Evolutionary conservation across 2,329 filamentous ascomycete genomes (phyloP).

Genomic region (Calonectria pteridis): DNA sequence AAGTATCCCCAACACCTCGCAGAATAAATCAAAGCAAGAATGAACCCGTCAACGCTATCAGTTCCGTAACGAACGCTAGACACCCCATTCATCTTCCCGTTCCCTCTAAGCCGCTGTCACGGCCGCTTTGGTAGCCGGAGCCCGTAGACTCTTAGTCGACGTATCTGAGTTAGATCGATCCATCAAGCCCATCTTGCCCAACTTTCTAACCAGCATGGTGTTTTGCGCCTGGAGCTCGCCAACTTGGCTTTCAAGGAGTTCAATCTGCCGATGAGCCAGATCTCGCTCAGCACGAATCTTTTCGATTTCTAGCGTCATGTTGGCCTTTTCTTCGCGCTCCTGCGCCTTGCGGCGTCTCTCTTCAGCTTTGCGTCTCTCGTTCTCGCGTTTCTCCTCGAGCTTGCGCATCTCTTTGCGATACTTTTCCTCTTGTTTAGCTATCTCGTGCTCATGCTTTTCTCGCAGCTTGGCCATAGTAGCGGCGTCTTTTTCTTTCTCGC

Average conservation of each 20-base stretch:
- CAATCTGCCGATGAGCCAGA: conserved; percentile 63
- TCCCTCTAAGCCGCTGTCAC: conserved; percentile 10
- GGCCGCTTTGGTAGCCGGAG: conserved; percentile 11
- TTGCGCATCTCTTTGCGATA: conserved; percentile 74
- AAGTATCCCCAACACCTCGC: conserved; percentile 38
- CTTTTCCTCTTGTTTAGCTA: conserved; percentile 76
- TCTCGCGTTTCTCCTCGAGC: conserved; percentile 72
- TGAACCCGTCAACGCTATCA: conserved; percentile 10
- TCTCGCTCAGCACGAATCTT: conserved; percentile 64
- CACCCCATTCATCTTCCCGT: not conserved
- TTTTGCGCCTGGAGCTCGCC: conserved; percentile 72
- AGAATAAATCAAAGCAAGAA: conserved; percentile 2
- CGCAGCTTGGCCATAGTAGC: conserved; percentile 67
- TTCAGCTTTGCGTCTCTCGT: conserved; percentile 72
- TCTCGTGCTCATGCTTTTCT: conserved; percentile 73
- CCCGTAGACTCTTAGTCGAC: conserved; percentile 37
- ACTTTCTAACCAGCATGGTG: conserved; percentile 66
- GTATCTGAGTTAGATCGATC: conserved; percentile 54
- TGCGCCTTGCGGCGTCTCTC: conserved; percentile 62
- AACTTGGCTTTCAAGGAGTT: conserved; percentile 66
- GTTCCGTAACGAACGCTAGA: conserved; percentile 20
- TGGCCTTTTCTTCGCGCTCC: conserved; percentile 66
- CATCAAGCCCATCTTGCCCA: conserved; percentile 62
- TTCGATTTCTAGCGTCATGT: conserved; percentile 66
- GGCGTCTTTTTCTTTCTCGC: conserved; percentile 64